A percentile compares a stretch with the other conserved stretches of the same genome.
Conservation (phyloP, 768 basidiomycete species). For the Porphyrellus cyaneotinctus region DNA sequence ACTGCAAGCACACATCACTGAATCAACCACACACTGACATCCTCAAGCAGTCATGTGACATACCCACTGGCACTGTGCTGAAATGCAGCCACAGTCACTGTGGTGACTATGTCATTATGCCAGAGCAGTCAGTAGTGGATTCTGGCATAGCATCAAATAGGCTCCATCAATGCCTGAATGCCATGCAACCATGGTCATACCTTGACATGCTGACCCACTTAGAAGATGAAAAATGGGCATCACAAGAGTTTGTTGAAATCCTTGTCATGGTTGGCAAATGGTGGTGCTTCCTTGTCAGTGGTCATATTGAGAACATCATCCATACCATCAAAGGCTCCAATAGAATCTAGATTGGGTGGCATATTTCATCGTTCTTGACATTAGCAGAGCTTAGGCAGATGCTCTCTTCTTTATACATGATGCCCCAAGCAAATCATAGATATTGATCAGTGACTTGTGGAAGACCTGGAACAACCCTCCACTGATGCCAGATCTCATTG, state of each 20-base stretch:
- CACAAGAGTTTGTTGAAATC: background rate
- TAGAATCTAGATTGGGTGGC: no score
- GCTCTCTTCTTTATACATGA: no score
- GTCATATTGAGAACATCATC: background rate
- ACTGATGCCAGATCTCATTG: no score
- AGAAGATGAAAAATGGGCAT: background rate
- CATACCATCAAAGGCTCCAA: background rate
- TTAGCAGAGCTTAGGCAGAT: no score
- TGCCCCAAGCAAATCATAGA: no score
- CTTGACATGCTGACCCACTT: background rate
- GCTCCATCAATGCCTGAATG: background rate
- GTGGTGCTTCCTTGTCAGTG: background rate
- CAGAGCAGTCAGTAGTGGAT: background rate
- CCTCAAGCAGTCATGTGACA: background rate
- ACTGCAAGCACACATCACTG: background rate
- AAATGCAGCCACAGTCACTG: background rate
- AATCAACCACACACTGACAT: background rate
- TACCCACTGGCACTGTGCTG: background rate
- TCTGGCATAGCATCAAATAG: background rate
- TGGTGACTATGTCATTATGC: background rate
- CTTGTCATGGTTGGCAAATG: background rate
- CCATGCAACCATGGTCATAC: background rate
- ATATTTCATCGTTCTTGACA: no score
- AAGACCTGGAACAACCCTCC: no score
- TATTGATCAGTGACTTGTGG: no score